Conservation (phyloP, 2,329 filamentous ascomycete species). For the Colletotrichum higginsianum region DNA sequence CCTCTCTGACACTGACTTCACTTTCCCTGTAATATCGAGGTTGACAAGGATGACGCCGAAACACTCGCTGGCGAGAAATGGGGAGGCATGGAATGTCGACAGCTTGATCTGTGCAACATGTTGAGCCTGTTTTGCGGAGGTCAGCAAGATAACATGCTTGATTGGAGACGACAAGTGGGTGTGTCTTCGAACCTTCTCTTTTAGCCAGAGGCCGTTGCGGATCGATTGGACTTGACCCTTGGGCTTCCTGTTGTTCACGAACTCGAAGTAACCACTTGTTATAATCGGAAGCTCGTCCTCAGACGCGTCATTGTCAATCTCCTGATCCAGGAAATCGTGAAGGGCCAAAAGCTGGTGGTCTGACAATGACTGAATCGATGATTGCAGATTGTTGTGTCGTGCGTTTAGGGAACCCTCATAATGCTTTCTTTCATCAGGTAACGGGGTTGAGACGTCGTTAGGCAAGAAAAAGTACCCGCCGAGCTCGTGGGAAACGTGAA, state of each 20-base stretch:
- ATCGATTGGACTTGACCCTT: not conserved
- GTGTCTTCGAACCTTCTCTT: not conserved
- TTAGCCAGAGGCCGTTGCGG: not conserved
- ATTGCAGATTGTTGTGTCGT: not conserved
- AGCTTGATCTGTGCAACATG: not conserved
- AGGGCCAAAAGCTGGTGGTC: conserved; percentile 2
- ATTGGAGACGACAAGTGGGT: not conserved
- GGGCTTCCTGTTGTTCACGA: not conserved
- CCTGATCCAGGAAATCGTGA: not conserved
- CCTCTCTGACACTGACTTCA: not conserved
- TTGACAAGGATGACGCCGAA: not conserved
- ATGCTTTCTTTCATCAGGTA: not conserved
- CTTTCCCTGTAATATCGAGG: not conserved
- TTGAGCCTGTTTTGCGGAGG: not conserved
- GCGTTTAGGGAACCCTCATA: not conserved
- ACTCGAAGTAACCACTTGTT: not conserved
- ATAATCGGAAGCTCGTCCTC: not conserved
- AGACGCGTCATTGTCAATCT: not conserved
- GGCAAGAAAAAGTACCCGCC: conserved; percentile 1
- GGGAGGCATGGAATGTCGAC: conserved; percentile 4
- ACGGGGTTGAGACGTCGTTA: not conserved
- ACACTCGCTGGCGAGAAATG: conserved; percentile 3
- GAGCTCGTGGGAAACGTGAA: not conserved
- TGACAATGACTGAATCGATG: not conserved
- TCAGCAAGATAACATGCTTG: not conserved